Percentiles rank a stretch among this genome's conserved stretches.
Conservation (phyloP, 2,329 filamentous ascomycete genomes). For the Diplocarpon mali region DNA sequence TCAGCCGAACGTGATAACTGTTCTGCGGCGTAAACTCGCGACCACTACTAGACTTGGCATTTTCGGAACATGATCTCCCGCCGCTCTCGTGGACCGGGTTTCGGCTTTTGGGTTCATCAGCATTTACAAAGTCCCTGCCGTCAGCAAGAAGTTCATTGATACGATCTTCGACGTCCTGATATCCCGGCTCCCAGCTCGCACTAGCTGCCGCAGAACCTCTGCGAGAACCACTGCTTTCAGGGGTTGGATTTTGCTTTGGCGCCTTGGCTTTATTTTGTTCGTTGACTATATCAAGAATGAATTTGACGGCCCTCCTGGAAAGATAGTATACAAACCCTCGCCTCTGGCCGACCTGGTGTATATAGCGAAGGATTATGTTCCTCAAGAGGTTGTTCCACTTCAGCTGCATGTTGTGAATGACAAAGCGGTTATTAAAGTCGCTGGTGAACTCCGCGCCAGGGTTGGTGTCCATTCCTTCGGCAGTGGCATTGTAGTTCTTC, state of each 20-base stretch:
- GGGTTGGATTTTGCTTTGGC: constrained; percentile 24
- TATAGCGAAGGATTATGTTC: constrained; percentile 94
- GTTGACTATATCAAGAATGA: constrained; percentile 94
- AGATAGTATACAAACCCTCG: constrained; percentile 97
- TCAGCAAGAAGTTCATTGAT: constrained; percentile 81
- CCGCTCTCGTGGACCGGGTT: constrained; percentile 20
- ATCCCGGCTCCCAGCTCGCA: constrained; percentile 27
- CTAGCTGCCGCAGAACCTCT: constrained; percentile 15
- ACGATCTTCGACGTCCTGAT: constrained; percentile 64
- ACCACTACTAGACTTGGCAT: constrained; percentile 66
- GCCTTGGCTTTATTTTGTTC: constrained; percentile 61
- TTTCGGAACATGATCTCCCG: constrained; percentile 38
- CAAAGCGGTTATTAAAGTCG: constrained; percentile 96
- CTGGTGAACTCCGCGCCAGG: constrained; percentile 73
- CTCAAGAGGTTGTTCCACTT: constrained; percentile 97
- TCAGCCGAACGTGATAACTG: constrained; percentile 87
- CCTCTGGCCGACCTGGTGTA: constrained; percentile 91
- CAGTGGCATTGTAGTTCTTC: constrained; percentile 31
- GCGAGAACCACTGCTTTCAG: constrained; percentile 20
- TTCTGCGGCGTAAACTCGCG: constrained; percentile 85
- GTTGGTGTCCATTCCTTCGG: constrained; percentile 51
- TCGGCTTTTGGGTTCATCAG: constrained; percentile 37
- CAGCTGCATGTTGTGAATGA: constrained; percentile 92
- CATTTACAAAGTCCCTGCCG: constrained; percentile 69
- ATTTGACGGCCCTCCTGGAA: constrained; percentile 89